Base-by-base conservation (phyloP, 2,329 filamentous ascomycete species). In the Microsporum canis region DNA sequence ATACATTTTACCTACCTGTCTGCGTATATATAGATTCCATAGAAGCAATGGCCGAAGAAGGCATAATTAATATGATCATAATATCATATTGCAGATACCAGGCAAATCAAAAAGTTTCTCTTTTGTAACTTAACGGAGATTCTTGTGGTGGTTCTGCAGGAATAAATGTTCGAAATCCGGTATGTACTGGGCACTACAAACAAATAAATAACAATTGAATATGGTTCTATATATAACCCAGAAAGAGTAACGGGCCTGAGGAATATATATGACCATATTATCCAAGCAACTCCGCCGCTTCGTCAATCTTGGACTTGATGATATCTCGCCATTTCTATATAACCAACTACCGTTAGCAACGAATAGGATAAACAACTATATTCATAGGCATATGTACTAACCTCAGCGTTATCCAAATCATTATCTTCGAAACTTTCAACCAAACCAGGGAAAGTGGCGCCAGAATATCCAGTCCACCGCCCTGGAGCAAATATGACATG, bases 401-500 rank as follows among this genome's bases (percentile, higher is more conserved):
- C 84, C 82, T 69, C 65, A 17, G 77, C 76, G 62, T 78, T 79
- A 5, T 68, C 68, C 61, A 72, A 58, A 69, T 82, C 76, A 1
- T 72, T 71, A 51, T 76, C 79, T 33, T 85, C 81, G 55, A 87
- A 75, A 58, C 79, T 81, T 70, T 87, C 84, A 3, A 85, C 80
- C n/a, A 87, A 72, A 1, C 84, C 83, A 1, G 84, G 84, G 66
- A 83, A 87, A 6, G 84, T 85, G 3, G 81, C 84, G 2, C 91
- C 91, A 0, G 90, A 79, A 73, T 96, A 96, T 0, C 91, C 91
- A 0, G 90, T 96, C 90, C 91, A 95, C 56, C 92, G 72, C 0
- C 91, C 91, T 0, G 91, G 91, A 0, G 91, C 91, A 74, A 95
- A 96, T 0, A 96, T 88, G 1, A 96, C 87, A 69, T 96, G 92